A percentile compares a stretch with the other conserved stretches of the same genome.
Conservation (phyloP, 768 basidiomycete genomes). For the Phylloporus sp. region DNA sequence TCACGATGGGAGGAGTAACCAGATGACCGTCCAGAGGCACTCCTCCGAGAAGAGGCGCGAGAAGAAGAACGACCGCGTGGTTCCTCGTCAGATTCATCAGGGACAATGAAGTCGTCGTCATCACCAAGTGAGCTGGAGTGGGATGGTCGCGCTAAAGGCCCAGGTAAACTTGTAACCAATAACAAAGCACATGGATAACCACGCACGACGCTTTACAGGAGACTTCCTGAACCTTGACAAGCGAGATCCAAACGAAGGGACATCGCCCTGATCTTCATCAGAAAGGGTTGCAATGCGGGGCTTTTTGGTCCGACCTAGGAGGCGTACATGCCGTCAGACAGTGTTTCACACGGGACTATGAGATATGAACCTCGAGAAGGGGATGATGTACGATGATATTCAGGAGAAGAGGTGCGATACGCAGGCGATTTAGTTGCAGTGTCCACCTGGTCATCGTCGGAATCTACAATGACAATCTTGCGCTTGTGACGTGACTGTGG, state of each 20-base stretch:
- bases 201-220: constrained; percentile 50
- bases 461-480: constrained; percentile 65
- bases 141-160: constrained; percentile 38
- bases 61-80: constrained; percentile 46
- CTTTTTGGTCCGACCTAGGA: constrained; percentile 53
- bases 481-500: constrained; percentile 52
- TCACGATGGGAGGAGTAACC: constrained; percentile 32
- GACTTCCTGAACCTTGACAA: constrained; percentile 67
- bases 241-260: constrained; percentile 51
- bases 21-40: constrained; percentile 32
- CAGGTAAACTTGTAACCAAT: constrained; percentile 7
- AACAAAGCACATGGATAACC: neutral
- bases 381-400: constrained; percentile 24
- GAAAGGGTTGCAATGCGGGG: constrained; percentile 50
- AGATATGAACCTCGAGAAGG: constrained; percentile 22
- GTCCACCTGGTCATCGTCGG: constrained; percentile 55
- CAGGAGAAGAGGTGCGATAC: constrained; percentile 28
- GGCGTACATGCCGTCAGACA: constrained; percentile 7
- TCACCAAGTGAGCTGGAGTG: constrained; percentile 44
- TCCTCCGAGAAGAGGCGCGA: constrained; percentile 43
- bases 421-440: constrained; percentile 10
- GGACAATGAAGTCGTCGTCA: constrained; percentile 70
- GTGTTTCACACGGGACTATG: neutral
- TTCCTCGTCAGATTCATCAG: constrained; percentile 62
- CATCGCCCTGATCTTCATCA: constrained; percentile 44